Conservation (phyloP, 2,329 filamentous ascomycete genomes). For the Tolypocladium tundrense region DNA sequence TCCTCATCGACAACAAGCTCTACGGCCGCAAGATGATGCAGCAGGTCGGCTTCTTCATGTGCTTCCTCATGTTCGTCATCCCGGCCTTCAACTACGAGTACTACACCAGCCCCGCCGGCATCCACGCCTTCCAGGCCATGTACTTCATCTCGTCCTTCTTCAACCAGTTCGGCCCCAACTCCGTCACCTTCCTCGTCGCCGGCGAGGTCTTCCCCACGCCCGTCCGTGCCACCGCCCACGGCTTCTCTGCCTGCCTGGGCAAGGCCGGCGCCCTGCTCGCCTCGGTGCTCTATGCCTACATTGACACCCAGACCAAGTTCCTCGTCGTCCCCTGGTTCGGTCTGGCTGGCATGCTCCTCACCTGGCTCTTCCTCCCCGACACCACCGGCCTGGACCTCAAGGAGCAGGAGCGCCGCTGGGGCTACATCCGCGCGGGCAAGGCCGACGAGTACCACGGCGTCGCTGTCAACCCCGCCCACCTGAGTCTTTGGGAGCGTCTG, state of each 20-base stretch:
- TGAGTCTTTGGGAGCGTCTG: slow-evolving; percentile 80
- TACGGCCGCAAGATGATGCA: slow-evolving; percentile 97
- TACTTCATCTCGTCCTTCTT: slow-evolving; percentile 98
- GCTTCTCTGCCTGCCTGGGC: slow-evolving; percentile 83
- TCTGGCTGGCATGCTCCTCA: slow-evolving; percentile 74
- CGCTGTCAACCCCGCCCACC: slow-evolving; percentile 79
- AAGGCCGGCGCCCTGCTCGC: slow-evolving; percentile 83
- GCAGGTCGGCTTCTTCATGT: slow-evolving; percentile 84
- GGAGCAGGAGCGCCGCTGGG: slow-evolving; percentile 92
- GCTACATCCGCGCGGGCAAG: slow-evolving; percentile 69
- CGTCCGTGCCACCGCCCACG: slow-evolving; percentile 86
- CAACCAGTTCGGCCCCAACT: slow-evolving; percentile 97
- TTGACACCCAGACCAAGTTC: slow-evolving; percentile 74
- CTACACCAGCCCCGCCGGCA: slow-evolving; percentile 61
- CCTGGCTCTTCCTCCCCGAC: slow-evolving; percentile 82
- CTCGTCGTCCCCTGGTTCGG: slow-evolving; percentile 94
- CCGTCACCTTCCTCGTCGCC: slow-evolving; percentile 89
- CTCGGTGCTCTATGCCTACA: slow-evolving; percentile 90
- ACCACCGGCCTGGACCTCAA: slow-evolving; percentile 94
- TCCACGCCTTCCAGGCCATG: slow-evolving; percentile 93
- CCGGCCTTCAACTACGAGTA: slow-evolving; percentile 82
- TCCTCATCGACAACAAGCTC: slow-evolving; percentile 90
- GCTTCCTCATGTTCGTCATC: slow-evolving; percentile 87
- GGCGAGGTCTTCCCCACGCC: slow-evolving; percentile 95
- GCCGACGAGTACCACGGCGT: slow-evolving; percentile 84